Evolutionary conservation across 108 stramenopile species (phyloP), one percentile per base, ranked within the genome.

Genomic region (Cyclostephanos tholiformis): DNA sequence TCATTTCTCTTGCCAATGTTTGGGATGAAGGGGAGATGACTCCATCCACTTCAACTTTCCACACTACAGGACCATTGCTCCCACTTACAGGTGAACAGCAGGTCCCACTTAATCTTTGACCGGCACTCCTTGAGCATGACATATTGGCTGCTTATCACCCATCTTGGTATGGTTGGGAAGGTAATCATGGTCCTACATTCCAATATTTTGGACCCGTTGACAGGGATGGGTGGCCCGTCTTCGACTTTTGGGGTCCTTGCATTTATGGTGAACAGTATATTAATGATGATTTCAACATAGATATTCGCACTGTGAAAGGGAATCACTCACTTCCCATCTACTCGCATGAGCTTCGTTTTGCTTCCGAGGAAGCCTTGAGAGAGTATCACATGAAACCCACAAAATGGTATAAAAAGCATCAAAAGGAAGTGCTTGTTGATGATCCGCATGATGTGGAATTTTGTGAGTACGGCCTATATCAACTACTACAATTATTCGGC

Each of bases 261-360:
- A 58, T 69, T 20, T 69, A 69, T 36, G 69, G 69, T 19, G 69
- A 69, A 55, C 69, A 69, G 35, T 30, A 41, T 19, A 55, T 29
- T 4, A 0, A 39, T 22, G 44, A 46, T 1, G 52, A 13, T 30
- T 13, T 20, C 32, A 38, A 57, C 4, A 32, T 32, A 32, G 32
- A 32, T 32, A 2, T 32, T 32, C 32, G 32, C 32, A 32, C 32
- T 32, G 4, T 4, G 4, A 0, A 53, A 25, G 69, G 69, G 3
- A 69, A 69, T 25, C 50, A 69, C 35, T 53, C 51, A 9, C 49
- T 69, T 52, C 69, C 69, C 55, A 69, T 69, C 55, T 69, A 69
- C 55, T 39, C 69, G 19, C 69, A 69, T 20, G 69, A 69, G 57
- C 13, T 69, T 13, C 69, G 57, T 36, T 69, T 69, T 25, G 56